Conservation (phyloP, 129 eudicot genomes). For the Chrysanthemum makinoi region DNA sequence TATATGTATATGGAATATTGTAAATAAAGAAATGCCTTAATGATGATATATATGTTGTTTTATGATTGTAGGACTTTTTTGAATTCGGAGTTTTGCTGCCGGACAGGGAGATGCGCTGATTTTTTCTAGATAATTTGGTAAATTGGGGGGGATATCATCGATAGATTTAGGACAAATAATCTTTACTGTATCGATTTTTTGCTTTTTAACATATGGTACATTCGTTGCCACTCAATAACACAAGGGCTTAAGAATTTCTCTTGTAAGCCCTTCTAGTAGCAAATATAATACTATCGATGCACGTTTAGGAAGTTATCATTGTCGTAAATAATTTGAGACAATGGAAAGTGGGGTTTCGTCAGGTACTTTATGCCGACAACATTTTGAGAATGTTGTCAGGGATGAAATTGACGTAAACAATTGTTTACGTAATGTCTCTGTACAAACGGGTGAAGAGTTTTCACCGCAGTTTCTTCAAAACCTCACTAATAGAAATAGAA, state of each 20-base stretch:
- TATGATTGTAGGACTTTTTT: slow-evolving; percentile 11
- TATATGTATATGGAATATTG: too few relatives aligned
- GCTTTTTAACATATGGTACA: not conserved
- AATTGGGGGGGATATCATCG: not conserved
- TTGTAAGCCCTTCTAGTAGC: not conserved
- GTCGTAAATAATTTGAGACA: slow-evolving; percentile 2
- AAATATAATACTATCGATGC: slow-evolving; percentile 4
- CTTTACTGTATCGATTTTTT: slow-evolving; percentile 5
- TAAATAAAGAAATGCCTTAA: slow-evolving; percentile 8
- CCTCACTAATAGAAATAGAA: slow-evolving; percentile 18
- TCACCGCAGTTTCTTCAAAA: slow-evolving; percentile 53
- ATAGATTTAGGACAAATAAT: not conserved
- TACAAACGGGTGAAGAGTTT: slow-evolving; percentile 82
- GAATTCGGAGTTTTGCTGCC: slow-evolving; percentile 12
- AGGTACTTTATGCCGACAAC: slow-evolving; percentile 29
- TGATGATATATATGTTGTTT: not conserved
- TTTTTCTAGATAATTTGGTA: slow-evolving; percentile 9
- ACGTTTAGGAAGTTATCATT: slow-evolving; percentile 13
- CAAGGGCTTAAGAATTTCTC: not conserved
- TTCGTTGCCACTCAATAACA: not conserved
- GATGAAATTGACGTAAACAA: slow-evolving; percentile 20
- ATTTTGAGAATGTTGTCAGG: slow-evolving; percentile 18
- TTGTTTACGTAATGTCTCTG: slow-evolving; percentile 42
- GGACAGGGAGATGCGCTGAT: slow-evolving; percentile 15
- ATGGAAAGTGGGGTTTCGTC: slow-evolving; percentile 45